Evolutionary conservation across 2,329 filamentous ascomycete species (phyloP).

Genomic region (Aspergillus persii): DNA sequence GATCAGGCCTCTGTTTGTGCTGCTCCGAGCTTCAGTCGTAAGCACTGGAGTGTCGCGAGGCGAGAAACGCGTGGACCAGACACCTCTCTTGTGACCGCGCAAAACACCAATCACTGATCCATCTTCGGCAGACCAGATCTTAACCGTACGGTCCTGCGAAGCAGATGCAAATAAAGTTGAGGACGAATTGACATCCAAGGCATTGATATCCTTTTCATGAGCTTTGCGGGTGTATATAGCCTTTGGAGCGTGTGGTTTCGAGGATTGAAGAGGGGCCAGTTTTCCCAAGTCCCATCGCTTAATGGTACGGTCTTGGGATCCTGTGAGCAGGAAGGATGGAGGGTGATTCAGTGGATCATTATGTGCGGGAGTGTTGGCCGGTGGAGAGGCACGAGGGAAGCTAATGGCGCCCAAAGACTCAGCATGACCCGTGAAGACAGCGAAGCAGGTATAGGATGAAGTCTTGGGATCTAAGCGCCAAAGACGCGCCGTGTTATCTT

Average conservation of each 20-base stretch:
- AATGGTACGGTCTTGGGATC: conserved; percentile 91
- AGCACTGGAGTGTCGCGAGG: conserved; percentile 74
- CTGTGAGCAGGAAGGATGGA: conserved; percentile 81
- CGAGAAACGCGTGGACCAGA: conserved; percentile 92
- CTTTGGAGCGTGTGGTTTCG: conserved; percentile 37
- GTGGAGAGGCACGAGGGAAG: conserved; percentile 68
- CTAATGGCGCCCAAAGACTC: conserved; percentile 90
- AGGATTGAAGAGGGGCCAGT: conserved; percentile 49
- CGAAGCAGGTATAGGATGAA: conserved; percentile 74
- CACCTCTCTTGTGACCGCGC: conserved; percentile 86
- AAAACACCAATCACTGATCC: conserved; percentile 90
- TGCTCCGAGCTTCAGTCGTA: conserved; percentile 68
- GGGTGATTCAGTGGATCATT: conserved; percentile 74
- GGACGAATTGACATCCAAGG: conserved; percentile 74
- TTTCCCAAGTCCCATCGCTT: conserved; percentile 86
- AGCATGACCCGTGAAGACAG: conserved; percentile 84
- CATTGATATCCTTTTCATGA: conserved; percentile 98
- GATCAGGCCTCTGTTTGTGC: conserved; percentile 72
- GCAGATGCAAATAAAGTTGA: conserved; percentile 88
- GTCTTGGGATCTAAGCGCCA: conserved; percentile 81
- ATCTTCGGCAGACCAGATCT: conserved; percentile 90
- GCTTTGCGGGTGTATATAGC: conserved; percentile 88
- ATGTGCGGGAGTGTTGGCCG: conserved; percentile 66
- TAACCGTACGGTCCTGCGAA: conserved; percentile 93
- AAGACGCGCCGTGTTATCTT: conserved; percentile 89